Evolutionary conservation across 768 basidiomycete species (phyloP), one percentile per base, ranked within the genome.

Genomic region (Lactifluus rugatus): DNA sequence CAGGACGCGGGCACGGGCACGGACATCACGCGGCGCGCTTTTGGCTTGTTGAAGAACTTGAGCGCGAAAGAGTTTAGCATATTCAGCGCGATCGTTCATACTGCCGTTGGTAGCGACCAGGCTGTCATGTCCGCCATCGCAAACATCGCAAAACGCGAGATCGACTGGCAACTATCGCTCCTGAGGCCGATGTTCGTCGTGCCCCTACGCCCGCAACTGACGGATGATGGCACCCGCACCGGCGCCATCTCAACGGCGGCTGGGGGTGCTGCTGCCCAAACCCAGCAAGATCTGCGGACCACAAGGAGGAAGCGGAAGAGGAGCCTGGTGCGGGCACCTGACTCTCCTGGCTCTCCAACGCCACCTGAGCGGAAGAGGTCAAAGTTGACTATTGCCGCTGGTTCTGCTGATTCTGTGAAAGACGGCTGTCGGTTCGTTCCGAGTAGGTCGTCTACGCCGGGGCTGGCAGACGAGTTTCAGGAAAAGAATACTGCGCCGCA

Each of bases 131-230:
- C 34, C 7, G 21, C 32, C 13, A 59, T 62, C 21, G 48, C 46
- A 8, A 11, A 46, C 19, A 9, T 52, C 14, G 61, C 21, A 17
- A 19, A n/a, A 47, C 28, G 21, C 5, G 61, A 62, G 57, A 42
- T 62, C 28, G 51, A 41, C 2, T 62, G 57, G 61, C 61, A 62
- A 17, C n/a, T 53, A 4, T 39, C 11, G 16, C 5, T 62, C 51
- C 21, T 37, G 42, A 53, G 11, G 39, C 57, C 52, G 1, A 25
- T 47, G 37, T 45, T 25, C 11, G 13, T 28, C 19, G 42, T 44
- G 21, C 42, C 42, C 21, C 13, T 8, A 19, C 21, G 21, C 42
- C n/a, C 41, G 9, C 16, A 2, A 5, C 41, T 10, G 7, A 41
- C 41, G 1, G 17, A 17, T 6, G 5, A 8, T 2, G 14, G n/a